Evolutionary conservation across 208 protist species (phyloP).

Genomic region (Novymonas esmeraldas): DNA sequence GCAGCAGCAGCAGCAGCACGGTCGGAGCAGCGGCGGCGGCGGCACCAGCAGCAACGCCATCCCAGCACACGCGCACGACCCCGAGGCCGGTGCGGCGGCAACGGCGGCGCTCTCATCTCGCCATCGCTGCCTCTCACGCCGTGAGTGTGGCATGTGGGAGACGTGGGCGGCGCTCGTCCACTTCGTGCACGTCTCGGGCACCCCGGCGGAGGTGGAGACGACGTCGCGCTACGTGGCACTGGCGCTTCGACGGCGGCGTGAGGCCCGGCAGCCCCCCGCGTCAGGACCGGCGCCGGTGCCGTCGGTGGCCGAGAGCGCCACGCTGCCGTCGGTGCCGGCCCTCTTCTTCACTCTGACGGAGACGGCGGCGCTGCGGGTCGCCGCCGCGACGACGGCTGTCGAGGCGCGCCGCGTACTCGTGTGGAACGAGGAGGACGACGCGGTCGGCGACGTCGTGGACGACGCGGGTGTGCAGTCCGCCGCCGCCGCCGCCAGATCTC

Average conservation of each 20-base stretch:
- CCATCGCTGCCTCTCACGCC: constrained; percentile 19
- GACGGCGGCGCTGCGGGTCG: background rate
- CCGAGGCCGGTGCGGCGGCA: background rate
- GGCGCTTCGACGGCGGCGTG: constrained; percentile 28
- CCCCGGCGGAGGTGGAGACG: constrained; percentile 31
- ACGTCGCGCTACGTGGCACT: constrained; percentile 42
- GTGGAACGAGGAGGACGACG: background rate
- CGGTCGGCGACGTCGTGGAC: background rate
- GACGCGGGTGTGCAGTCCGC: background rate
- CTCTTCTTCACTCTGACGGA: constrained; percentile 45
- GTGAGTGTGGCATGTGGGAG: constrained; percentile 32
- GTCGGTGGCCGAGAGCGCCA: constrained; percentile 17
- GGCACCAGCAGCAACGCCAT: background rate
- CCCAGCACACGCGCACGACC: background rate
- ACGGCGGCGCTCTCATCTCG: background rate
- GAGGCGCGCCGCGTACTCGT: constrained; percentile 7
- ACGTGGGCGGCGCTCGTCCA: constrained; percentile 32
- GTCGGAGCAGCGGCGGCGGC: background rate
- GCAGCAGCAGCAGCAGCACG: background rate
- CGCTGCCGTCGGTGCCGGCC: constrained; percentile 25
- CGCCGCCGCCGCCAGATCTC: too few relatives aligned
- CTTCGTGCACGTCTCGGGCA: constrained; percentile 56
- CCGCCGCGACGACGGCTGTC: background rate
- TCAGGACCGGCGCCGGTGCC: background rate
- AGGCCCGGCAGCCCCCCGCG: constrained; percentile 18